Evolutionary conservation across 129 eudicot genomes (phyloP).

Genomic region (Heracleum sosnowskyi): DNA sequence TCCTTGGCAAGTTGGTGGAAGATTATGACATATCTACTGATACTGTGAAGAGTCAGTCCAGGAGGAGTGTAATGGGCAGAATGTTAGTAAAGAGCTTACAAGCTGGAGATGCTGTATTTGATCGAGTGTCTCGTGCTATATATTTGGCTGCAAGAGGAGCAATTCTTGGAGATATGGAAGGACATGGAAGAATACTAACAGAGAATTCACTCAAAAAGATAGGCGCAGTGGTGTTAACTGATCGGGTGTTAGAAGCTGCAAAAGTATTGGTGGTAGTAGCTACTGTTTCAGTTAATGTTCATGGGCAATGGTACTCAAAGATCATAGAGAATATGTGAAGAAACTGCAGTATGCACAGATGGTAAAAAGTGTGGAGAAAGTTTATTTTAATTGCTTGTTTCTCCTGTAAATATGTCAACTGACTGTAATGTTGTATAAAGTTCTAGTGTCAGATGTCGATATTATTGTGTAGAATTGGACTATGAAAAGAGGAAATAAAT

Average conservation of each 20-base stretch:
- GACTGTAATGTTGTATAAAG: slow-evolving; percentile 10
- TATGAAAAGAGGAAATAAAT: slow-evolving; percentile 8
- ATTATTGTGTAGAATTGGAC: not conserved
- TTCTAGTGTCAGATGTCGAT: slow-evolving; percentile 1
- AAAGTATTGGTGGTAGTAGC: slow-evolving; percentile 58
- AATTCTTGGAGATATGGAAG: slow-evolving; percentile 63
- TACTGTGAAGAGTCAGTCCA: slow-evolving; percentile 25
- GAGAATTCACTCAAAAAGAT: slow-evolving; percentile 67
- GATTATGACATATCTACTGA: slow-evolving; percentile 24
- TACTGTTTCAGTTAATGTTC: slow-evolving; percentile 52
- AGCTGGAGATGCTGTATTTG: slow-evolving; percentile 65
- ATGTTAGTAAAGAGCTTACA: slow-evolving; percentile 72
- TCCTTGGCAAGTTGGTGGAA: slow-evolving; percentile 31
- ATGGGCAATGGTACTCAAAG: slow-evolving; percentile 65
- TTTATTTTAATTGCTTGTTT: not conserved
- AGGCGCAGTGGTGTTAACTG: slow-evolving; percentile 50
- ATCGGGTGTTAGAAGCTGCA: slow-evolving; percentile 50
- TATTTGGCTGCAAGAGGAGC: slow-evolving; percentile 66
- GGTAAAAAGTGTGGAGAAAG: not conserved
- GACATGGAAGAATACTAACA: slow-evolving; percentile 41
- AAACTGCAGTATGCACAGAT: not conserved
- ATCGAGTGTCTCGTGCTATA: slow-evolving; percentile 56
- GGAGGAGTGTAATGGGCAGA: slow-evolving; percentile 51
- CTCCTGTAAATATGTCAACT: not conserved
- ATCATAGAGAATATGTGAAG: slow-evolving; percentile 36